These are phyloP conservation scores for Kazachstania taianensis DNA, from an alignment of 805 yeast genomes.

Conservation along the genomic window DNA sequence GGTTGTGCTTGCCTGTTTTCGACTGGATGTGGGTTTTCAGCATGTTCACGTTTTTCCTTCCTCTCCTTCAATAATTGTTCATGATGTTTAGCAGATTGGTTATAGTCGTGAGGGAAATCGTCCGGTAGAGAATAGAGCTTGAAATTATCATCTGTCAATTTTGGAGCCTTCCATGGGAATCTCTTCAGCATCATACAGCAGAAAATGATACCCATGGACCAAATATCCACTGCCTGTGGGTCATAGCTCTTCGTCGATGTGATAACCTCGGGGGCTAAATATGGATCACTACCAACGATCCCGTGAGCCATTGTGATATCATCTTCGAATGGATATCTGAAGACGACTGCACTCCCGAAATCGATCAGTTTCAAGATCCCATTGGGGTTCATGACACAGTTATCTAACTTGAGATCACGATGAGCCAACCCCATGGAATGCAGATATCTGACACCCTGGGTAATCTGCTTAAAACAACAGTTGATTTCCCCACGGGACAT, in stretches of 20 bases:
- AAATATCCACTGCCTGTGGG: slow-evolving; percentile 69
- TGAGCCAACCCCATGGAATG: slow-evolving; percentile 77
- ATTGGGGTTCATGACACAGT: slow-evolving; percentile 64
- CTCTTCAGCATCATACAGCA: slow-evolving; percentile 81
- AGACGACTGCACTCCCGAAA: slow-evolving; percentile 77
- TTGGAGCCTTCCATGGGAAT: slow-evolving; percentile 82
- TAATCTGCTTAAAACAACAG: slow-evolving; percentile 68
- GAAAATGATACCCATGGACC: slow-evolving; percentile 78
- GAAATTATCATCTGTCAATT: slow-evolving; percentile 55
- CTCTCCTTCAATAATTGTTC: slow-evolving; percentile 48
- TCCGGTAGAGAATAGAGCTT: slow-evolving; percentile 54
- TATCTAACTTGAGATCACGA: slow-evolving; percentile 72
- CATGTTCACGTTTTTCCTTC: slow-evolving; percentile 18
- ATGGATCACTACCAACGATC: slow-evolving; percentile 79
- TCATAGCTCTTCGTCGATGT: slow-evolving; percentile 45
- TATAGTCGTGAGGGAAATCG: slow-evolving; percentile 69
- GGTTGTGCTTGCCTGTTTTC: background rate
- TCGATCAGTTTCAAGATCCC: slow-evolving; percentile 74
- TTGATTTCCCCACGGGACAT: slow-evolving; percentile 76
- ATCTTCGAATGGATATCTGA: slow-evolving; percentile 63
- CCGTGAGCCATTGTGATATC: slow-evolving; percentile 56
- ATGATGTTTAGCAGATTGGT: slow-evolving; percentile 62
- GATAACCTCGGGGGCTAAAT: slow-evolving; percentile 75
- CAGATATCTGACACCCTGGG: slow-evolving; percentile 61
- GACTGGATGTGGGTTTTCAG: background rate